Base-by-base conservation (phyloP, 2,329 filamentous ascomycete genomes). In the Cadophora sp. region DNA sequence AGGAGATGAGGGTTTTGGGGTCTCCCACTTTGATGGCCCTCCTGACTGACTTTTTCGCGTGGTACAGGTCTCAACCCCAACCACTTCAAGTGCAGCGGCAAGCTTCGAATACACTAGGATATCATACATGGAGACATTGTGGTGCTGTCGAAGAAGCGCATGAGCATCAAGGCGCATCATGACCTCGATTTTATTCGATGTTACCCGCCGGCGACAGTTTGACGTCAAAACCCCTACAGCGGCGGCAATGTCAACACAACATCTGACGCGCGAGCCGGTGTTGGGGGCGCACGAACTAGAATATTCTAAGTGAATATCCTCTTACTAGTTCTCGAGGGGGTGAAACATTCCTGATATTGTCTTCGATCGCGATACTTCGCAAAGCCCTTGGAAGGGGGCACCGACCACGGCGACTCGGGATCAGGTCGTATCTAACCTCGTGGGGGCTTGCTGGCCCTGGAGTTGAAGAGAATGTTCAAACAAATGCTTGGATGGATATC, bases 241-340 rank as follows among this genome's bases (percentile, higher is more conserved):
- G 39, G 58, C 58, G 58, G 14, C 58, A 47, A 60, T 48, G 39
- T 20, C 24, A 48, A 60, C 43, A 60, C 41, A 20, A 59, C n/a
- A 20, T n/a, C 24, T 45, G 7, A 36, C 41, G 16, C 58, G 58
- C 58, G 16, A 33, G 58, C 41, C 41, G 2, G 9, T 9, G 8
- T 22, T 20, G 16, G 41, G 47, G 27, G 33, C 36, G 39, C 41
- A 60, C 58, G 41, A 60, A 33, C 2, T 24, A 30, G 16, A n/a
- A 20, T 14, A 55, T 3, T 18, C n/a, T 24, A 47, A n/a, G 20
- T 22, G 24, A 47, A 48, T n/a, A 22, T 7, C 14, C 20, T 18
- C 20, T 11, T 39, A 7, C 4, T 5, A 3, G 36, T 14, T 33
- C 22, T 48, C 39, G 41, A 48, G 24, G 39, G 8, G 1, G 14